Evolutionary conservation across 2,329 filamentous ascomycete species (phyloP).

Genomic region (Escovopsis sp.): DNA sequence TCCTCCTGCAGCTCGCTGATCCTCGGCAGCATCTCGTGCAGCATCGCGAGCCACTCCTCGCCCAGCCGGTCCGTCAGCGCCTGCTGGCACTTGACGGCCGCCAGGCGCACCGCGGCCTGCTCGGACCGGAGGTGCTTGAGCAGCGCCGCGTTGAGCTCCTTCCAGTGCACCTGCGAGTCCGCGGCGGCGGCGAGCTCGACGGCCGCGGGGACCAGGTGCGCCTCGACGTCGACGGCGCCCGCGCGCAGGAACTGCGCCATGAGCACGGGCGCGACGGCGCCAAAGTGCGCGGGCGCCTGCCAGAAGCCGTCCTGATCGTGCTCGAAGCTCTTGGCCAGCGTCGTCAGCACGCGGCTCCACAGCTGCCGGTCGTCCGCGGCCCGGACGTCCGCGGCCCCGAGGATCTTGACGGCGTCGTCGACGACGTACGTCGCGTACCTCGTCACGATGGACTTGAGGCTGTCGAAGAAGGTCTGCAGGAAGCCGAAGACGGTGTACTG

Average conservation of each 20-base stretch:
- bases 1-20: constrained; percentile 95
- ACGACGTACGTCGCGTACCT: constrained; percentile 78
- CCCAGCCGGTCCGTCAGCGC: constrained; percentile 65
- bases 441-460: constrained; percentile 86
- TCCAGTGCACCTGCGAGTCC: constrained; percentile 79
- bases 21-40: constrained; percentile 92
- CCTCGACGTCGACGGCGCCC: constrained; percentile 24
- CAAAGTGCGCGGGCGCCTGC: constrained; percentile 82
- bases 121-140: constrained; percentile 67
- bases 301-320: constrained; percentile 93
- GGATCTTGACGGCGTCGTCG: constrained; percentile 54
- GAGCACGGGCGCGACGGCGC: constrained; percentile 53
- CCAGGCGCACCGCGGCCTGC: constrained; percentile 56
- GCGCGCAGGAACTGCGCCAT: constrained; percentile 49
- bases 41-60: constrained; percentile 81
- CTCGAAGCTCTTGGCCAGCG: constrained; percentile 62
- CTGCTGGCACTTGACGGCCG: constrained; percentile 70
- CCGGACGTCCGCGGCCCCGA: constrained; percentile 37
- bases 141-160: constrained; percentile 67
- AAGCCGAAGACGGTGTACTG: constrained; percentile 72
- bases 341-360: constrained; percentile 54
- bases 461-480: constrained; percentile 63
- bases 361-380: constrained; percentile 39
- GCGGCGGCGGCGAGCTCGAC: constrained; percentile 68
- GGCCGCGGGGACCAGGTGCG: constrained; percentile 56